These are phyloP conservation scores for Cydonia oblonga DNA, from an alignment of 331 rosid genomes.

Conservation along the genomic window DNA sequence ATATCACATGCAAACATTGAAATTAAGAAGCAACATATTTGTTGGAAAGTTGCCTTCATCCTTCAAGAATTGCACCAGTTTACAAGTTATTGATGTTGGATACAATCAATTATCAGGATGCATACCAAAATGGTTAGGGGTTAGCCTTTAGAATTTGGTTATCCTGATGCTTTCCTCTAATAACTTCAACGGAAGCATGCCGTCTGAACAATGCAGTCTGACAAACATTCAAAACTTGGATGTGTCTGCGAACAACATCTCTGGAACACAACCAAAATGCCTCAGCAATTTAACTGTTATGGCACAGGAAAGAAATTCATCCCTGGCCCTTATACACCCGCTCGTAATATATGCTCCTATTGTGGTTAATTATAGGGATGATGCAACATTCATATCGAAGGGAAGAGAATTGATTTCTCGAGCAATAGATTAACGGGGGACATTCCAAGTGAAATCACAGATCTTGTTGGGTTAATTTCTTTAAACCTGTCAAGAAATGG, in stretches of 20 bases:
- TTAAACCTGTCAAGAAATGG: too few relatives aligned
- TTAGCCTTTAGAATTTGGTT: background rate
- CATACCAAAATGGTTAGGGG: background rate
- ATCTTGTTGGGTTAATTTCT: background rate
- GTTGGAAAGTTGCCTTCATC: background rate
- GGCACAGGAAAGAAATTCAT: too few relatives aligned
- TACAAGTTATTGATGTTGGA: too few relatives aligned
- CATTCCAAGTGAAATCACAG: background rate
- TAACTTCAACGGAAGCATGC: too few relatives aligned
- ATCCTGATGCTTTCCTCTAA: too few relatives aligned
- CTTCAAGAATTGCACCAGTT: background rate
- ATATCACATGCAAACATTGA: background rate
- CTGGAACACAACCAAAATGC: too few relatives aligned
- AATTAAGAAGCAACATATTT: background rate
- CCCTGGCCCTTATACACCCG: background rate
- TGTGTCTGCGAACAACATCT: background rate
- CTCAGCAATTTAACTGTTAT: too few relatives aligned
- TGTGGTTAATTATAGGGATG: rapidly evolving
- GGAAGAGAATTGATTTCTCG: background rate
- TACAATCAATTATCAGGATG: background rate
- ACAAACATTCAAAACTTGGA: too few relatives aligned
- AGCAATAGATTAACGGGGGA: background rate
- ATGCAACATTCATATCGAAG: background rate
- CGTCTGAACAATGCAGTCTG: too few relatives aligned
- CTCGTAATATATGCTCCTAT: rapidly evolving